These are phyloP conservation scores for Moesziomyces parantarcticus DNA, from an alignment of 1,284 basidiomycete species.

Conservation along the genomic window DNA sequence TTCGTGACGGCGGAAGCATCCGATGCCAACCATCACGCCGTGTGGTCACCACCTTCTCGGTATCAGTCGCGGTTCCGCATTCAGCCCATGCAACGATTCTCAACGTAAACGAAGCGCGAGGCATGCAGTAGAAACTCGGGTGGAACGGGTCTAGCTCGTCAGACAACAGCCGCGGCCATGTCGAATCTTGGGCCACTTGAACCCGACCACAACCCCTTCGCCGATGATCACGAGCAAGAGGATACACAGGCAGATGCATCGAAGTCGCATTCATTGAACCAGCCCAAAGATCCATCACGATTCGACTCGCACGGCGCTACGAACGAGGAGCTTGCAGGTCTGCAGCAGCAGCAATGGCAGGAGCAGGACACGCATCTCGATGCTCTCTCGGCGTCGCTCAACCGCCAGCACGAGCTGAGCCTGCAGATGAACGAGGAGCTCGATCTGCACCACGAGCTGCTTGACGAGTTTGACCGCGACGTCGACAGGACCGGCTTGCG, in stretches of 20 bases:
- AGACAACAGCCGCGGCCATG: constrained; percentile 10
- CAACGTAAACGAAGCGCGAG: too few relatives aligned
- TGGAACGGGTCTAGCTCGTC: background rate
- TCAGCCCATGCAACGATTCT: too few relatives aligned
- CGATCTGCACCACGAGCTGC: constrained; percentile 58
- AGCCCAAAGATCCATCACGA: background rate
- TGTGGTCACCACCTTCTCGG: too few relatives aligned
- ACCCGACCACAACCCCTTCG: constrained; percentile 34
- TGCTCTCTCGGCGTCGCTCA: constrained; percentile 53
- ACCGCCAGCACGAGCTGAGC: constrained; percentile 61
- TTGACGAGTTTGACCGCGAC: constrained; percentile 55
- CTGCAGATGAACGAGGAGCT: constrained; percentile 67
- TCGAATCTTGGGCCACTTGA: constrained; percentile 25
- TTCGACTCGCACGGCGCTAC: background rate
- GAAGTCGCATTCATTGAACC: background rate
- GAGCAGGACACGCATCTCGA: constrained; percentile 63
- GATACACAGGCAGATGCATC: background rate
- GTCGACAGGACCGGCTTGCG: constrained; percentile 55
- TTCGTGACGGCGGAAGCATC: too few relatives aligned
- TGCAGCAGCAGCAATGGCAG: constrained; percentile 48
- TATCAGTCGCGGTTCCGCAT: too few relatives aligned
- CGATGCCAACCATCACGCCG: too few relatives aligned
- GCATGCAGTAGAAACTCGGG: background rate
- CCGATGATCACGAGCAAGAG: constrained; percentile 22
- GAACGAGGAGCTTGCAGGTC: constrained; percentile 13